Evolutionary conservation across 164 flowering plant genomes (phyloP).

Genomic region (Buxus sempervirens): DNA sequence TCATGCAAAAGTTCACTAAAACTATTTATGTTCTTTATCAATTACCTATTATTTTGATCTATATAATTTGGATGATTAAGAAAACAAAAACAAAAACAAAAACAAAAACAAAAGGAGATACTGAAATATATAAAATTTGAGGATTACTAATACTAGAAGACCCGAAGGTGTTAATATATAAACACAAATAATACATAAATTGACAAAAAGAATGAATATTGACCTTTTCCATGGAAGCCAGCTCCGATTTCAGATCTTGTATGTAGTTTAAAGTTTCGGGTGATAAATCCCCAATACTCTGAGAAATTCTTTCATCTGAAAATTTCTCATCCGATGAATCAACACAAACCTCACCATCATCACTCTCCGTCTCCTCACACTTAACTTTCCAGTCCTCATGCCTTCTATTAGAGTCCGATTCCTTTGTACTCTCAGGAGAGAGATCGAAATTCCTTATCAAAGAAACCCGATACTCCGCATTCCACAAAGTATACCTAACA

Average conservation of each 20-base stretch:
- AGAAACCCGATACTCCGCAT: conserved; percentile 77
- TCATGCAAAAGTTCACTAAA: too few relatives aligned
- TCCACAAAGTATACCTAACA: conserved; percentile 86
- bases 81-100: too few relatives aligned
- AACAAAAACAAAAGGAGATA: too few relatives aligned
- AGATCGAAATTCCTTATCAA: conserved; percentile 73
- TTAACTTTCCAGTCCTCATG: conserved; percentile 22
- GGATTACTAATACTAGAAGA: too few relatives aligned
- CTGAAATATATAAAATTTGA: too few relatives aligned
- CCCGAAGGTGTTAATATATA: too few relatives aligned
- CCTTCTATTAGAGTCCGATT: conserved; percentile 3
- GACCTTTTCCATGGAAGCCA: conserved; percentile 52
- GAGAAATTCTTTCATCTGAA: conserved; percentile 23
- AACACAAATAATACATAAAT: neutral
- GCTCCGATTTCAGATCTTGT: conserved; percentile 52
- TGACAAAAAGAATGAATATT: neutral
- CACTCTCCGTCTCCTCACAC: conserved; percentile 25
- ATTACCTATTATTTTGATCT: too few relatives aligned
- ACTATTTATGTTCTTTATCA: too few relatives aligned
- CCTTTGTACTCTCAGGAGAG: conserved; percentile 18
- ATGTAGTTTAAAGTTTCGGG: conserved; percentile 64
- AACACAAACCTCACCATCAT: conserved; percentile 2
- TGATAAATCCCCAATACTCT: conserved; percentile 42
- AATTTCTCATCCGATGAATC: conserved; percentile 37
- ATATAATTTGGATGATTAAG: too few relatives aligned